phyloP scores from a whole-genome alignment of 108 stramenopile genomes.

The Mediolabrus comicus region DNA sequence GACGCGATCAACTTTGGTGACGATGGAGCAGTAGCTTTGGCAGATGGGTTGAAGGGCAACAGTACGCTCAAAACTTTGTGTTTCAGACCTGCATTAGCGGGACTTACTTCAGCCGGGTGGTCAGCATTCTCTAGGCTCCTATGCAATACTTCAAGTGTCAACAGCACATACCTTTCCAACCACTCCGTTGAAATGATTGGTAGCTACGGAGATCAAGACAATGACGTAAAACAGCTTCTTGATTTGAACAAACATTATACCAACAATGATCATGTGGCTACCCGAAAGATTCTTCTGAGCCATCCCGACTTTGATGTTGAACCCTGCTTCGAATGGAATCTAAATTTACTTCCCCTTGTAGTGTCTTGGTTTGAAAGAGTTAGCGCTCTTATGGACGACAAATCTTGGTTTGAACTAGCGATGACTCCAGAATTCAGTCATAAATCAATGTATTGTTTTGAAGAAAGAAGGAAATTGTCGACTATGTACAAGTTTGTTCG shows the following conservation, averaged over 20 bases:
- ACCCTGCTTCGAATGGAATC: background rate
- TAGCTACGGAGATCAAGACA: background rate
- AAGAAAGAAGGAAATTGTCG: background rate
- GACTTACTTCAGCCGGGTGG: background rate
- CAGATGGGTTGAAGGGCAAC: background rate
- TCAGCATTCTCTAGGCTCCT: background rate
- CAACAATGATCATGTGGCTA: background rate
- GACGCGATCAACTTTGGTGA: background rate
- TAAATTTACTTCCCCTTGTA: background rate
- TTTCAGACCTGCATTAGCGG: too few species aligned
- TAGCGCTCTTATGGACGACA: background rate
- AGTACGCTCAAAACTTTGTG: background rate
- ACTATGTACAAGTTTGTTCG: background rate
- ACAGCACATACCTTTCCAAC: slow-evolving; percentile 9
- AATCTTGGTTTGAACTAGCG: background rate
- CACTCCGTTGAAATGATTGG: background rate
- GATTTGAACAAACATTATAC: background rate
- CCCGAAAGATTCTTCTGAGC: background rate
- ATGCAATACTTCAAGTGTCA: slow-evolving; percentile 9
- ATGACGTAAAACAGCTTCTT: background rate
- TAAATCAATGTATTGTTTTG: too few species aligned
- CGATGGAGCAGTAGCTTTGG: background rate
- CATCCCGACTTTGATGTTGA: background rate
- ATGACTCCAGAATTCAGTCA: background rate
- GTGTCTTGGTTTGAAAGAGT: background rate